Base-by-base conservation (phyloP, 176 grass and related monocot genomes). In the Miscanthus lutarioriparius region DNA sequence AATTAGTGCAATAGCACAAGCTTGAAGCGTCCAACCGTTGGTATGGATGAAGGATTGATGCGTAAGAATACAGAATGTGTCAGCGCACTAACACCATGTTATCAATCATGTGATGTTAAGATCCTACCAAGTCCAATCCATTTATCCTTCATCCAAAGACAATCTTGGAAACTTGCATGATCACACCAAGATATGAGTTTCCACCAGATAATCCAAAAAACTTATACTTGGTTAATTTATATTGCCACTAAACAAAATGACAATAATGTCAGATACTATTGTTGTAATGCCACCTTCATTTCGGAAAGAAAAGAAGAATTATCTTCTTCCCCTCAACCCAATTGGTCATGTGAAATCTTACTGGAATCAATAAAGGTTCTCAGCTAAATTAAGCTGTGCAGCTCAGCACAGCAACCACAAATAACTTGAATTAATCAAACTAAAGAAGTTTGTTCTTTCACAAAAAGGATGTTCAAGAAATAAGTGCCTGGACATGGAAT, bases 401-500 rank as follows among this genome's bases (percentile, higher is more conserved):
- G 22, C 3, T 15, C 22, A 17, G 27, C 35, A 41, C 48, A 37
- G n/a, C 15, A 54, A 54, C 40, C 40, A n/a, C 40, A 27, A 71
- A 10, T 33, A 54, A 38, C n/a, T 38, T 82, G 67, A 82, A 22
- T 23, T 58, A 41, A n/a, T 72, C 26, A 62, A 82, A 59, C 25
- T 63, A 72, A 43, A 8, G 71, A 61, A 82, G 64, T 17, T 33
- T 64, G 56, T 37, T 65, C 39, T 23, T 65, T 63, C 23, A 74
- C 19, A 54, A 80, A 51, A 70, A 25, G 2, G 5, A 14, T 36
- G 16, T 14, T 11, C 66, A 62, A 72, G 16, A 39, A 51, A 67
- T 32, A 49, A 53, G 41, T 84, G 28, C 36, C 37, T 67, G 44
- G 76, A 56, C n/a, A 54, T 66, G 62, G 61, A 66, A 84, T 17